Conservation (phyloP, 1,139 yeast genomes). For the Groenewaldozyma sp. region DNA sequence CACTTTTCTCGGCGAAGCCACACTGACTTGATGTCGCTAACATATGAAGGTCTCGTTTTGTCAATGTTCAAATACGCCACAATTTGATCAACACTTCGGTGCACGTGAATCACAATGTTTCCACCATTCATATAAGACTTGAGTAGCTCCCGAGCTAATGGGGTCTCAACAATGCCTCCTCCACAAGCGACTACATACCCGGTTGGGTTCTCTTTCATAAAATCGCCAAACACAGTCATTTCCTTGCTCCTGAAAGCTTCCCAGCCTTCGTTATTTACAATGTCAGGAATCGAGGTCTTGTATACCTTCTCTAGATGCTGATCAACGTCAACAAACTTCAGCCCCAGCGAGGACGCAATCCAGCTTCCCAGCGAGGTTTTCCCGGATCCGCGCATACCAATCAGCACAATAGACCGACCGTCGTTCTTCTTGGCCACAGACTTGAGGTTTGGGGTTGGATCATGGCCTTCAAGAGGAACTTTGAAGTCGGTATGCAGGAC, state of each 20-base stretch:
- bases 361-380: slow-evolving; percentile 79
- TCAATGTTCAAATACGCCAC: slow-evolving; percentile 65
- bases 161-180: slow-evolving; percentile 87
- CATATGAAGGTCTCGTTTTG: slow-evolving; percentile 79
- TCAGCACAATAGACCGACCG: slow-evolving; percentile 61
- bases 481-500: slow-evolving; percentile 61
- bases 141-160: slow-evolving; percentile 54
- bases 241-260: slow-evolving; percentile 71
- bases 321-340: slow-evolving; percentile 73
- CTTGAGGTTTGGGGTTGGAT: slow-evolving; percentile 2
- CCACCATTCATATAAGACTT: slow-evolving; percentile 46
- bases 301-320: slow-evolving; percentile 50
- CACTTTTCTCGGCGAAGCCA: slow-evolving; percentile 76
- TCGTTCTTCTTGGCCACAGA: slow-evolving; percentile 20
- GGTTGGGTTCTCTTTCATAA: slow-evolving; percentile 38
- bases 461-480: slow-evolving; percentile 52
- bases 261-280: slow-evolving; percentile 72
- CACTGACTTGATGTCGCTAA: slow-evolving; percentile 60
- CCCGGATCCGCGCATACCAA: slow-evolving; percentile 99
- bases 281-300: slow-evolving; percentile 53
- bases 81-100: slow-evolving; percentile 77
- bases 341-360: slow-evolving; percentile 65
- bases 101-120: slow-evolving; percentile 79
- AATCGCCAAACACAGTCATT: slow-evolving; percentile 45
- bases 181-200: slow-evolving; percentile 85